Evolutionary conservation across 176 grass and related monocot genomes (phyloP), one percentile per base, ranked within the genome.

Genomic region (Hordeum marinum): DNA sequence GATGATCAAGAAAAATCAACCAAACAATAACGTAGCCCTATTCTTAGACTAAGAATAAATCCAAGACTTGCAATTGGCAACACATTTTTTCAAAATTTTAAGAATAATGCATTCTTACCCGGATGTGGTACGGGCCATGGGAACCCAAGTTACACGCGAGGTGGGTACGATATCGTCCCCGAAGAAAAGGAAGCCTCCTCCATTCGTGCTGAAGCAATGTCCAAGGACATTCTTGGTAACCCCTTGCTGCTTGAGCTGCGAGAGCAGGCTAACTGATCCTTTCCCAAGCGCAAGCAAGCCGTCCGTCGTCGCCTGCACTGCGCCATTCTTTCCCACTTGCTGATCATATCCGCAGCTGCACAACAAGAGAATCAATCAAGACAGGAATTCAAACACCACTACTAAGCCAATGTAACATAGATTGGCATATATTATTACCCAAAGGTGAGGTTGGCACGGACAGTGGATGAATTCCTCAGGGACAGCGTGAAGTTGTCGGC

Each of bases 311-410:
- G 80, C 86, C 43, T 67, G 73, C 7, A 42, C 36, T 4, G 35
- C 75, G 21, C 90, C 90, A 73, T 90, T 79, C 70, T 61, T 85
- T 9, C 83, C 67, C 29, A 95, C 87, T 50, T 95, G 80, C 72
- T 98, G 96, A 52, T 98, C 85, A 72, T 98, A 98, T 11, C 96
- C 96, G 77, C 93, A 98, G 60, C 93, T 98, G 71, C 37, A 24
- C 36, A 87, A 29, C 17, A 36, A 72, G 2, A 74, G 72, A 87
- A 79, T 20, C 6, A 87, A 50, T 90, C 46, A 75, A 39, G 5
- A 79, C 29, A 5, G 29, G 18, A 54, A 86, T n/a, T 43, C 20
- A 13, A 41, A 29, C 46, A 17, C 2, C 18, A 40, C 6, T 75
- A 29, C 76, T 25, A 25, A 76, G 35, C 9, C 17, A 85, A 50